A percentile compares a stretch with the other conserved stretches of the same genome.
phyloP scores from a whole-genome alignment of 495 filamentous ascomycete species.

The Aeminium ludgeri region DNA sequence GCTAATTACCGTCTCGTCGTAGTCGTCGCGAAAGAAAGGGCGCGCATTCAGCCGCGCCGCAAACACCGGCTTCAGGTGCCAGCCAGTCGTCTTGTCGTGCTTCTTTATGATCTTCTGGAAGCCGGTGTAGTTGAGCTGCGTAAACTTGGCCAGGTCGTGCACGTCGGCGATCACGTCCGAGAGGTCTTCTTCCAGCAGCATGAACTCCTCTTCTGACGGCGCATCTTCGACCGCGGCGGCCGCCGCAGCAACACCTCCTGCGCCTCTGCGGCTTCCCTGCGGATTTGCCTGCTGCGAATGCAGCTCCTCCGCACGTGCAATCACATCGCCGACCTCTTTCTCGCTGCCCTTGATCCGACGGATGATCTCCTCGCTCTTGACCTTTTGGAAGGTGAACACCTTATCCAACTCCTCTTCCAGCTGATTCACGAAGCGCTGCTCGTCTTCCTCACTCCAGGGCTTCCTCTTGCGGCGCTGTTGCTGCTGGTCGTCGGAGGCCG shows the following conservation, averaged over 20 bases:
- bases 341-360: constrained; percentile 73
- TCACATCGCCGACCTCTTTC: constrained; percentile 74
- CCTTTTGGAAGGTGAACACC: constrained; percentile 88
- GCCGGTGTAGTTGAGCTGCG: constrained; percentile 94
- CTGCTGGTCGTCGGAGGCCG: constrained; percentile 27
- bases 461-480: constrained; percentile 34
- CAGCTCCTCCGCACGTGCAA: constrained; percentile 43
- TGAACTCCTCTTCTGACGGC: constrained; percentile 78
- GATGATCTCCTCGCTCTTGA: constrained; percentile 88
- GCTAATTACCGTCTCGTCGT: constrained; percentile 90
- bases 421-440: constrained; percentile 68
- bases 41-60: constrained; percentile 83
- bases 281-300: constrained; percentile 22
- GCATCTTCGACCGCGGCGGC: constrained; percentile 19
- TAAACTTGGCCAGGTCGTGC: constrained; percentile 95
- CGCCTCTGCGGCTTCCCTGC: constrained; percentile 36
- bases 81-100: constrained; percentile 92
- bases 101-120: constrained; percentile 99
- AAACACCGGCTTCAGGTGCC: constrained; percentile 89
- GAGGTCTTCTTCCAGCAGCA: constrained; percentile 83
- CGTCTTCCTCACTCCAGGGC: constrained; percentile 82
- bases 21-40: constrained; percentile 96
- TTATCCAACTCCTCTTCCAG: constrained; percentile 90
- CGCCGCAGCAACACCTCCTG: constrained; percentile 65
- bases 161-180: constrained; percentile 98